Evolutionary conservation across 1,284 basidiomycete genomes (phyloP), one percentile per base, ranked within the genome.

Genomic region (Cystobasidium slooffiae): DNA sequence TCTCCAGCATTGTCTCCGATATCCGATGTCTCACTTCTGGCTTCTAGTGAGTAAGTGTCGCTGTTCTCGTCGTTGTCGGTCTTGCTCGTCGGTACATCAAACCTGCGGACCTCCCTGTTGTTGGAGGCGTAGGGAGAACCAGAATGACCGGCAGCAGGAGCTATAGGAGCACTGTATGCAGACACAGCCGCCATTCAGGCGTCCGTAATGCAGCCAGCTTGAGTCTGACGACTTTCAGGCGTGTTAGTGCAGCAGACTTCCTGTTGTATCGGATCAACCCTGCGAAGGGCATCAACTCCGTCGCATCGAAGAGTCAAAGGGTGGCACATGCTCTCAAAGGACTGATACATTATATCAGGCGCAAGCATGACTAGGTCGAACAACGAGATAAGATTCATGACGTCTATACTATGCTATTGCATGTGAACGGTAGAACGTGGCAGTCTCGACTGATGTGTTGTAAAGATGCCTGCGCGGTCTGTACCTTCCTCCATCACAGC

Each of bases 181-280:
- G 56, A 59, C 37, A 59, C 56, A 14, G 56, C 56, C 56, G 56
- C 56, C 56, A 59, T 59, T 18, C 56, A 59, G 56, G 43, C 56
- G 56, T 59, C 6, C 43, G 56, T 43, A 31, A 31, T 59, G 39
- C 31, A 37, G 24, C 53, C 78, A 80, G 80, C 68, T 80, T 81
- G 59, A 80, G 86, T 80, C 82, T 82, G 49, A 79, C 87, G 55
- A 84, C 85, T 37, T 78, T 80, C 41, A 16, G 10, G 43, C 31
- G 39, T 31, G 53, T 37, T 56, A 22, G 51, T 53, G 14, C 24
- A 31, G 20, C 1, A 12, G 22, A 12, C 3, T 37, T 56, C 10
- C 9, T 6, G 53, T 22, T 53, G 52, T 22, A 53, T 4, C 43
- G 56, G 56, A 41, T n/a, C 3, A 59, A 10, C 20, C 6, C 56